Evolutionary conservation across 441 rosid species (phyloP).

Genomic region (Gossypium schwendimanii): DNA sequence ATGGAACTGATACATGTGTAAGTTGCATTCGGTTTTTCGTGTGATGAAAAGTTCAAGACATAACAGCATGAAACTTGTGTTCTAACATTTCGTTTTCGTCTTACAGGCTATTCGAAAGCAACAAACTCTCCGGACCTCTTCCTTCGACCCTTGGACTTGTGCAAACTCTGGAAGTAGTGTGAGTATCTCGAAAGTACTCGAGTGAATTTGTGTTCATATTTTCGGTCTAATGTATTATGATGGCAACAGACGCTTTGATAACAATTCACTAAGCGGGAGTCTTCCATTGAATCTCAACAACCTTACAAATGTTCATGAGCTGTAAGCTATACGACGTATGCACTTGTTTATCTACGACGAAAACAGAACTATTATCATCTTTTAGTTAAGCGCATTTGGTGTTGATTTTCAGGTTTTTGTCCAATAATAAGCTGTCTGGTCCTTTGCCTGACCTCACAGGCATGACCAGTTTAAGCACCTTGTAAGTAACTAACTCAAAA

Average conservation of each 20-base stretch:
- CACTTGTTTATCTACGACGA: not conserved
- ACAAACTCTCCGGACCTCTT: constrained; percentile 43
- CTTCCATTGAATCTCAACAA: constrained; percentile 49
- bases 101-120: constrained; percentile 60
- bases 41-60: too few species aligned
- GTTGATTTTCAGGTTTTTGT: constrained; percentile 44
- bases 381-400: not conserved
- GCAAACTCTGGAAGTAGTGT: constrained; percentile 49
- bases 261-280: constrained; percentile 44
- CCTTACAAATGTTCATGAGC: constrained; percentile 37
- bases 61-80: not conserved
- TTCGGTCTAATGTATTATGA: not conserved
- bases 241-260: constrained; percentile 55
- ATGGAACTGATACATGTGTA: constrained; percentile 13
- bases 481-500: constrained; percentile 38
- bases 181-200: constrained; percentile 30
- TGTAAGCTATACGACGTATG: constrained; percentile 43
- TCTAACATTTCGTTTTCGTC: not conserved
- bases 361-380: not conserved
- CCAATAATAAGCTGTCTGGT: constrained; percentile 54
- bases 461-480: constrained; percentile 40
- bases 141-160: constrained; percentile 64
- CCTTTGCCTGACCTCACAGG: constrained; percentile 51
- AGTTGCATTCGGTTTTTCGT: constrained; percentile 2
- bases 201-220: not conserved